Conservation (phyloP, 768 basidiomycete species). For the Thelephora ganbajun region DNA sequence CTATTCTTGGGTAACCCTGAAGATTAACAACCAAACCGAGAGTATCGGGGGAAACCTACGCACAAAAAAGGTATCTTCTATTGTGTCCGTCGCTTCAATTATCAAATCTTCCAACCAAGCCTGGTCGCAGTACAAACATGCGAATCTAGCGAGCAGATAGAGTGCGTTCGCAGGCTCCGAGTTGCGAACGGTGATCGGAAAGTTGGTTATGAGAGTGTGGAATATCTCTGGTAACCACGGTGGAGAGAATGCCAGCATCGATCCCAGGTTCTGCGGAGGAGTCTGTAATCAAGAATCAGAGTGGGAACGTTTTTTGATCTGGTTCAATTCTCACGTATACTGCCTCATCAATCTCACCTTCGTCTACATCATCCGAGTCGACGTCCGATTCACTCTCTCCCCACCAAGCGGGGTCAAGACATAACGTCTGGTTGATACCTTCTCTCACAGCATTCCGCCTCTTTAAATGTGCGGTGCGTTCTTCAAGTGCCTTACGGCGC, state of each 20-base stretch:
- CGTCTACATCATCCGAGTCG: constrained; percentile 32
- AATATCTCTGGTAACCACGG: constrained; percentile 64
- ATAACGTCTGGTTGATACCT: constrained; percentile 42
- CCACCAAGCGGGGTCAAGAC: constrained; percentile 55
- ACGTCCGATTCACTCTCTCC: constrained; percentile 20
- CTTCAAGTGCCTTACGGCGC: constrained; percentile 44
- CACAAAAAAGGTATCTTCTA: constrained; percentile 88
- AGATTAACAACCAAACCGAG: not conserved
- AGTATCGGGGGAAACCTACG: constrained; percentile 20
- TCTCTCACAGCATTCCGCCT: constrained; percentile 42
- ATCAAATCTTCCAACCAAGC: constrained; percentile 90
- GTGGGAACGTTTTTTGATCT: not conserved
- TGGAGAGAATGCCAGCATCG: constrained; percentile 91
- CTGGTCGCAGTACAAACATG: constrained; percentile 81
- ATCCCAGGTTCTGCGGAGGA: constrained; percentile 58
- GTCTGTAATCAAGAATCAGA: constrained; percentile 28
- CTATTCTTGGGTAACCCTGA: constrained; percentile 37
- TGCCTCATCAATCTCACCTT: constrained; percentile 33
- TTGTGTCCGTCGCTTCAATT: constrained; percentile 79
- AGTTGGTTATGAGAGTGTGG: constrained; percentile 68
- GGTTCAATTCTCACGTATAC: constrained; percentile 27
- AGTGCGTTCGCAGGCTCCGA: constrained; percentile 83
- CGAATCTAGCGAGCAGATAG: constrained; percentile 86
- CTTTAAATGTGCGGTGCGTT: constrained; percentile 36
- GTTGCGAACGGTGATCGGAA: constrained; percentile 56